Percentiles rank a stretch among this genome's conserved stretches.
phyloP scores from a whole-genome alignment of 2,329 filamentous ascomycete genomes.

The Epichloe coenophiala region DNA sequence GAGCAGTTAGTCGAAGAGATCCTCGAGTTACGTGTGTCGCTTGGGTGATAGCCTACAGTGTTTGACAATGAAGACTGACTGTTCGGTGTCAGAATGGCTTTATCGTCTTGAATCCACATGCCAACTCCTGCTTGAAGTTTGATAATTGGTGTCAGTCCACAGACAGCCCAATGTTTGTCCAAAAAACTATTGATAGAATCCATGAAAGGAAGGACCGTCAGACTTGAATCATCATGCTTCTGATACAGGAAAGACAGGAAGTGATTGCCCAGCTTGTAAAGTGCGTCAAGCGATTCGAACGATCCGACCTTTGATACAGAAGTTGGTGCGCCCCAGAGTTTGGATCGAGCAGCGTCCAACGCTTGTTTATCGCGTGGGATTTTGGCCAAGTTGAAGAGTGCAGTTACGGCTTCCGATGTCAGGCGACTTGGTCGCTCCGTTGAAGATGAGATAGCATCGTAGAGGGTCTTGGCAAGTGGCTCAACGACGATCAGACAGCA shows the following conservation, averaged over 20 bases:
- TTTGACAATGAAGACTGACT: conserved; percentile 21
- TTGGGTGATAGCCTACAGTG: conserved; percentile 24
- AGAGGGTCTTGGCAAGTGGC: conserved; percentile 46
- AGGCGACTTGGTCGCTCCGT: conserved; percentile 11
- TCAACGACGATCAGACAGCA: conserved; percentile 56
- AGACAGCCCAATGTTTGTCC: not conserved
- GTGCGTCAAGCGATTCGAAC: conserved; percentile 49
- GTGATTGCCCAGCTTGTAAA: conserved; percentile 47
- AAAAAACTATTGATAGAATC: conserved; percentile 24
- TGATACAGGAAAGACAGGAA: conserved; percentile 43
- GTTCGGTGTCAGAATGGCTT: conserved; percentile 27
- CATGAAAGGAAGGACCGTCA: conserved; percentile 8
- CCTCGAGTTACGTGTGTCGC: not conserved
- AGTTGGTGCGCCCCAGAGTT: conserved; percentile 42
- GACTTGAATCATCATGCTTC: conserved; percentile 21
- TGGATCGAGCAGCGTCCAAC: conserved; percentile 48
- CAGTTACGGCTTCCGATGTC: conserved; percentile 19
- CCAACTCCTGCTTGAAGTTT: conserved; percentile 49
- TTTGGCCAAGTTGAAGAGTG: conserved; percentile 31
- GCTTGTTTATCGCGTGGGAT: conserved; percentile 48
- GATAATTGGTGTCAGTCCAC: conserved; percentile 34
- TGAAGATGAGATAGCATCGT: conserved; percentile 16
- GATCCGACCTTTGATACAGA: conserved; percentile 24
- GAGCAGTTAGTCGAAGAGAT: conserved; percentile 13
- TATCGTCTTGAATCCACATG: conserved; percentile 49